phyloP scores from a whole-genome alignment of 352 stramenopile genomes.

The Globisporangium parvum region DNA sequence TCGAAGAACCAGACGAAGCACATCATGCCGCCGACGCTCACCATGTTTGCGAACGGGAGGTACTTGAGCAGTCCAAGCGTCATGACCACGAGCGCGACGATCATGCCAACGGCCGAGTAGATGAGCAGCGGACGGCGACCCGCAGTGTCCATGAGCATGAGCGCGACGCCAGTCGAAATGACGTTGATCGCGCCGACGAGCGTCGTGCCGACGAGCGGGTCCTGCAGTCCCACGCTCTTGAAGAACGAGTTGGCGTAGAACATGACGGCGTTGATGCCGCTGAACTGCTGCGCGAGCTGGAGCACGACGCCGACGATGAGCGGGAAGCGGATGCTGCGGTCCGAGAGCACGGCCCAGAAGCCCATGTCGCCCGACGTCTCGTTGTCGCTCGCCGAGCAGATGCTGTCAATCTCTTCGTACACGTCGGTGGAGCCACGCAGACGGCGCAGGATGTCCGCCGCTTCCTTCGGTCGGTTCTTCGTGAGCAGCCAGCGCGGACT shows the following conservation, averaged over 20 bases:
- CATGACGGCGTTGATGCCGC: constrained; percentile 75
- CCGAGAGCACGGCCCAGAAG: constrained; percentile 57
- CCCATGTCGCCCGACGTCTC: constrained; percentile 47
- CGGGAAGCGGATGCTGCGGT: constrained; percentile 57
- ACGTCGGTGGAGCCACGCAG: constrained; percentile 68
- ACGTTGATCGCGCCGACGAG: constrained; percentile 70
- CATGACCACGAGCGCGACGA: constrained; percentile 56
- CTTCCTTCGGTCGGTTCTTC: constrained; percentile 69
- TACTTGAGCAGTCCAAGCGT: constrained; percentile 60
- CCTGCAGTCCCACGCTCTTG: constrained; percentile 57
- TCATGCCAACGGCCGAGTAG: constrained; percentile 67
- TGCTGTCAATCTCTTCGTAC: constrained; percentile 79
- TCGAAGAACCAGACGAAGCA: constrained; percentile 76
- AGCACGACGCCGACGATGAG: constrained; percentile 54
- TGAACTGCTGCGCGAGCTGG: constrained; percentile 67
- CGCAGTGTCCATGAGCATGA: constrained; percentile 73
- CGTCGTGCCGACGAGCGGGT: constrained; percentile 55
- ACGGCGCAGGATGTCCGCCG: constrained; percentile 55
- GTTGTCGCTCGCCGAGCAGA: constrained; percentile 75
- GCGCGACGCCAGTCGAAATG: constrained; percentile 59
- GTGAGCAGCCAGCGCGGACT: constrained; percentile 66
- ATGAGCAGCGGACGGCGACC: constrained; percentile 59
- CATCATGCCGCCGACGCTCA: constrained; percentile 57
- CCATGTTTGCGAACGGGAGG: constrained; percentile 59
- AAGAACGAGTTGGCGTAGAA: constrained; percentile 79